Evolutionary conservation across 2,329 filamentous ascomycete genomes (phyloP), one percentile per base, ranked within the genome.

Genomic region (Tolypocladium sp.): DNA sequence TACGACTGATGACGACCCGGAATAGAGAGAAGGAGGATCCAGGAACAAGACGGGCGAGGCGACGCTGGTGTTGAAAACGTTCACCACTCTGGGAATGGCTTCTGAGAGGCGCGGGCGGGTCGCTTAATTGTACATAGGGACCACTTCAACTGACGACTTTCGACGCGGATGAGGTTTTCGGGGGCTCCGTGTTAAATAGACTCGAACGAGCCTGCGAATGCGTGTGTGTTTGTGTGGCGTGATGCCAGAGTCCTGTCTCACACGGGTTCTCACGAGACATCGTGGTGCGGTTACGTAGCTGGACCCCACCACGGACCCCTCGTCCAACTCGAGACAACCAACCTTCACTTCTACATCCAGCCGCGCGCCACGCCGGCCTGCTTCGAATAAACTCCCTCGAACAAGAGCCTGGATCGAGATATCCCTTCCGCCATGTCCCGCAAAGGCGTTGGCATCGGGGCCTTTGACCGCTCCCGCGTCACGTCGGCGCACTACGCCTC

Each of bases 401-500:
- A 52, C 49, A 35, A n/a, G 49, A 35, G 9, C 49, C 49, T 17
- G 20, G n/a, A 8, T 4, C 30, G 30, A 53, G 30, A 35, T 22
- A 53, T 2, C 49, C 4, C 9, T 7, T n/a, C 20, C 49, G 30
- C 38, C 58, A 87, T 87, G 85, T 87, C 85, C 25, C 87, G 89
- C 67, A 91, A 91, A 76, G 91, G 91, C 63, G 91, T 96, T 61
- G 93, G 93, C 68, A 86, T 97, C 60, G 92, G 89, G 38, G 92
- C 92, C 70, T 95, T 97, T 70, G 89, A 92, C 73, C 89, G 92
- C 65, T 89, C 87, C 62, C 89, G 87, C 58, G 85, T 96, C 63
- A 90, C 92, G 12, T 90, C 88, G 35, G 90, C 92, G 57, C 92
- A 94, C 68, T 97, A 93, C 78, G 92, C 92, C 61, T 88, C 86